Base-by-base conservation (phyloP, 169 alveolate species). In the Plasmodium knowlesi region DNA sequence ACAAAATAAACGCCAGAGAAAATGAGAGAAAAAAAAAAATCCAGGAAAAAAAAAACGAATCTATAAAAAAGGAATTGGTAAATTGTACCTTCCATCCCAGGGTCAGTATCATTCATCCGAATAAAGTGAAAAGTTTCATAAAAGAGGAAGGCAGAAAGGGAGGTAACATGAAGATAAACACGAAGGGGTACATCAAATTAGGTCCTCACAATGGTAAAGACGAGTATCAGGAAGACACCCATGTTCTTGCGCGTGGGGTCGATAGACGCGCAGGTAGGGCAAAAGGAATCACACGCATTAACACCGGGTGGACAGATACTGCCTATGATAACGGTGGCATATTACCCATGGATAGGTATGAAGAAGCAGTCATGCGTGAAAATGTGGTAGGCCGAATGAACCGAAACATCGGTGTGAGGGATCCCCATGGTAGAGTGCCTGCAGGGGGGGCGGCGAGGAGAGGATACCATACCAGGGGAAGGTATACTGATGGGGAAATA, bases 31-130 rank as follows among this genome's bases (percentile, higher is more conserved):
- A 88, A 50, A 88, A 88, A 78, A 88, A 79, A 88, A 61, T 88
- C 30, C 82, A 57, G 67, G 83, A 88, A 80, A 88, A 88, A 88
- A 50, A 88, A 88, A 79, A 88, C 5, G 89, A 78, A 39, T 78
- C 89, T 25, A 37, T 39, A 3, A 9, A 88, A 41, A 78, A 78
- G 37, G 94, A 88, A 53, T 57, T 88, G 71, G 54, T 61, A 88
- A 28, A 57, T 39, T 88, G 94, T 9, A 88, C 94, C 10, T 88
- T 88, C 82, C 94, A 88, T n/a, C 94, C 94, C 2, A 54, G 54
- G 43, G 46, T 88, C 72, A 78, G 82, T 32, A 37, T 25, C 16
- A 88, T 41, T 19, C 30, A 22, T 22, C n/a, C 32, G 28, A 88
- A 32, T 10, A 88, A 37, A 25, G 43, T 22, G 28, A 73, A 54